These are phyloP conservation scores for Alternaria burnsii DNA, from an alignment of 2,329 filamentous ascomycete genomes.

Conservation along the genomic window DNA sequence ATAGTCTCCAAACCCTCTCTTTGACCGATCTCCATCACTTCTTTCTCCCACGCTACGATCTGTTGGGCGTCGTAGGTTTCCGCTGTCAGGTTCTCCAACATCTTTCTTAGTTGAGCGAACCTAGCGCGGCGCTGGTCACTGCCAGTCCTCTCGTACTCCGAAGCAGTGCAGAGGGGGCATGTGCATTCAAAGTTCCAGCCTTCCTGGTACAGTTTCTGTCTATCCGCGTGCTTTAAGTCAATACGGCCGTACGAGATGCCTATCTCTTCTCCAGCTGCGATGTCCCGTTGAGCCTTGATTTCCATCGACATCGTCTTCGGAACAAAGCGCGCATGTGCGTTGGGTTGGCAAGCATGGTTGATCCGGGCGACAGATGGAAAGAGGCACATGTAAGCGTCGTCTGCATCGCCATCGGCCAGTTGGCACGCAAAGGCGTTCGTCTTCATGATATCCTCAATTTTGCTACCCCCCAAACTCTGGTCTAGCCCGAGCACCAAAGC, in stretches of 20 bases:
- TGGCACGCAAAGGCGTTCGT: slow-evolving; percentile 37
- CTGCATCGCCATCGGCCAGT: slow-evolving; percentile 28
- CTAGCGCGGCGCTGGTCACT: slow-evolving; percentile 31
- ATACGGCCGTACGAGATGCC: slow-evolving; percentile 33
- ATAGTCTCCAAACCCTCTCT: slow-evolving; percentile 32
- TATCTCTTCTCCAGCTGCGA: slow-evolving; percentile 33
- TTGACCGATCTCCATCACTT: slow-evolving; percentile 31
- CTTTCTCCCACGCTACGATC: slow-evolving; percentile 35
- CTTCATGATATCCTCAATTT: slow-evolving; percentile 32
- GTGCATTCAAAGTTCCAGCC: slow-evolving; percentile 37
- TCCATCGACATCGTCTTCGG: slow-evolving; percentile 31
- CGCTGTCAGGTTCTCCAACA: slow-evolving; percentile 25
- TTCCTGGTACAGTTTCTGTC: slow-evolving; percentile 28
- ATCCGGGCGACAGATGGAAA: slow-evolving; percentile 35
- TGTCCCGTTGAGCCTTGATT: slow-evolving; percentile 30
- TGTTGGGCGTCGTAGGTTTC: slow-evolving; percentile 34
- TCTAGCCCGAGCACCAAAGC: slow-evolving; percentile 23
- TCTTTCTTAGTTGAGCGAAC: slow-evolving; percentile 25
- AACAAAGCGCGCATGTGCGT: slow-evolving; percentile 34
- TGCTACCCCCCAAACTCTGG: slow-evolving; percentile 23
- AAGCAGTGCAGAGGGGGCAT: slow-evolving; percentile 32
- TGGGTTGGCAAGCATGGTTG: slow-evolving; percentile 37
- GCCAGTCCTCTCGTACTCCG: slow-evolving; percentile 18
- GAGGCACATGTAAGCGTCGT: slow-evolving; percentile 35
- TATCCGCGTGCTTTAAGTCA: slow-evolving; percentile 27